Evolutionary conservation across 768 basidiomycete genomes (phyloP), one percentile per base, ranked within the genome.

Genomic region (Megacollybia marginata): DNA sequence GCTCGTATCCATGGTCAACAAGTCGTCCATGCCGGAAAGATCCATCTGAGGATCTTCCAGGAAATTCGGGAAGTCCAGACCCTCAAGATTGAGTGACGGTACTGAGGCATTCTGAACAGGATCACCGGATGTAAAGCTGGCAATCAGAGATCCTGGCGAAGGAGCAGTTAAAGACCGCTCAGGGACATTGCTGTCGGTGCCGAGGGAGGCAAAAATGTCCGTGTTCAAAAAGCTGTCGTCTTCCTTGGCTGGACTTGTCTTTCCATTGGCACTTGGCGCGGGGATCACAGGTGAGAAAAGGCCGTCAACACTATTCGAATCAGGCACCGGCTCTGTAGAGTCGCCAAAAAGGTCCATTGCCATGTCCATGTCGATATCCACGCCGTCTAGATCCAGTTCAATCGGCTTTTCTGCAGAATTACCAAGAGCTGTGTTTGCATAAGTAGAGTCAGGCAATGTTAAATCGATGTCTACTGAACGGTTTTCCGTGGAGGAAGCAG

Each of bases 341-440:
- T 78, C 76, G 7, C 82, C 78, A 55, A 85, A 86, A 12, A 84
- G 64, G 59, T 81, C 80, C 48, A 84, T 78, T 54, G 86, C 82
- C 62, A 83, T 59, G 36, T 73, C 59, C 71, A 83, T 82, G 59
- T 82, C 80, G 47, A 84, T 77, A 54, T 87, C 83, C 63, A 83
- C 80, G 46, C 57, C 55, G 43, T 88, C 86, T 48, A 90, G 57
- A 61, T 90, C 86, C 20, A 90, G 73, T 58, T 88, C 88, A 50
- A 90, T 89, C 16, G 88, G 87, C 61, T 86, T 85, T 61, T 91
- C 88, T 1, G 79, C 85, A 6, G 83, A 85, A 58, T 68, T 82
- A 12, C 88, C 84, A 13, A 74, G 59, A 31, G 59, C 51, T 9
- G 67, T 35, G 53, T 73, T 66, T 31, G 72, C 48, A 38, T 62